Base-by-base conservation (phyloP, 306 rosid species). In the Trifolium repens region DNA sequence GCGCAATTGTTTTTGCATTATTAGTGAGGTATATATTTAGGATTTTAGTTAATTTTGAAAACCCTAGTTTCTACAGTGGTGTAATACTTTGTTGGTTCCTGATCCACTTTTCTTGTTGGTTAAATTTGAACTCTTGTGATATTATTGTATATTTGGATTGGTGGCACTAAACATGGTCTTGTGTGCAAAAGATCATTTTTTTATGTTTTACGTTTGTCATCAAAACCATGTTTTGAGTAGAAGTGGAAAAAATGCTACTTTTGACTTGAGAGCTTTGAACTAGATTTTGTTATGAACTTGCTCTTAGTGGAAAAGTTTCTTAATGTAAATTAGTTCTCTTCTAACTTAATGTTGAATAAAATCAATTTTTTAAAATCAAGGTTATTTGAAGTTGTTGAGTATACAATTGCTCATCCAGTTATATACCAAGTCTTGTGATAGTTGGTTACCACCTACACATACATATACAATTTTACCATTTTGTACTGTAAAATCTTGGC, bases 351-450 rank as follows among this genome's bases (percentile, higher is more conserved):
- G 5, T 43, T 7, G 39, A 26, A 39, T 12, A 67, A 67, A 24
- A 67, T 8, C 11, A 42, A 24, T 67, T 19, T 67, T 67, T 55
- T 67, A 22, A 67, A 40, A 44, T 67, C 72, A 24, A 40, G 71
- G 13, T 66, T 11, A 66, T 65, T 66, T 10, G 1, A 22, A 67
- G 14, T 13, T 44, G 9, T 13, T 44, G 9, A 26, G 72, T 12
- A 3, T 44, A 24, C 22, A 13, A 43, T 43, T 13, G 24, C 39
- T 8, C 55, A 43, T 22, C 5, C 22, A 43, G 10, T 19, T 17
- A 24, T 27, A 67, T 67, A 9, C 37, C 13, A 60, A 27, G 34
- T 57, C 12, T 52, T 1, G 13, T 54, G n/a, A 52, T 58, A 61
- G 35, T 52, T 71, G 44, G 65, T 39, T 67, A 73, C 49, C 47